Conservation (phyloP, 306 rosid species). For the Lupinus albus region DNA sequence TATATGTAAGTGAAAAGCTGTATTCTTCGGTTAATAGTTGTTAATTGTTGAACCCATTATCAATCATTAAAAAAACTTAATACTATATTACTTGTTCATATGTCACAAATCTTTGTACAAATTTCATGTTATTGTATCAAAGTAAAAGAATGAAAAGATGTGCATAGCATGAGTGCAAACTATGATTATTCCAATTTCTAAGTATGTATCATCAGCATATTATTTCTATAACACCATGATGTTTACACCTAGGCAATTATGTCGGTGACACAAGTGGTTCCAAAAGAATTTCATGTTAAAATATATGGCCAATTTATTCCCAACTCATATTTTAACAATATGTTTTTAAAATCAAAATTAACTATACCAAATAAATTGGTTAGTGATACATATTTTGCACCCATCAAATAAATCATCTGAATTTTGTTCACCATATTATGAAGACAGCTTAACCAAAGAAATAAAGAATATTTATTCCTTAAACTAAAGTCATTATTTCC, state of each 20-base stretch:
- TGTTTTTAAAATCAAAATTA: too few relatives aligned
- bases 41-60: background rate
- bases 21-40: background rate
- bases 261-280: too few relatives aligned
- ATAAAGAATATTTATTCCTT: background rate
- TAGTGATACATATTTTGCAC: background rate
- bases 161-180: too few relatives aligned
- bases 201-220: too few relatives aligned
- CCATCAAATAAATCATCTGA: background rate
- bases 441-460: slow-evolving; percentile 23
- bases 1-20: background rate
- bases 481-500: background rate
- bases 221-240: too few relatives aligned
- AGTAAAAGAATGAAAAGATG: background rate
- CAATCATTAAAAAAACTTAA: background rate
- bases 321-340: background rate
- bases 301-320: too few relatives aligned
- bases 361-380: background rate
- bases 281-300: too few relatives aligned
- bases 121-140: background rate
- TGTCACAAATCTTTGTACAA: background rate
- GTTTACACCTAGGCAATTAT: too few relatives aligned
- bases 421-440: background rate
- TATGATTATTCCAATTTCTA: too few relatives aligned
- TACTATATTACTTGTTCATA: background rate